Evolutionary conservation across 2,329 filamentous ascomycete genomes (phyloP).

Genomic region (Leptodontidium sp.): DNA sequence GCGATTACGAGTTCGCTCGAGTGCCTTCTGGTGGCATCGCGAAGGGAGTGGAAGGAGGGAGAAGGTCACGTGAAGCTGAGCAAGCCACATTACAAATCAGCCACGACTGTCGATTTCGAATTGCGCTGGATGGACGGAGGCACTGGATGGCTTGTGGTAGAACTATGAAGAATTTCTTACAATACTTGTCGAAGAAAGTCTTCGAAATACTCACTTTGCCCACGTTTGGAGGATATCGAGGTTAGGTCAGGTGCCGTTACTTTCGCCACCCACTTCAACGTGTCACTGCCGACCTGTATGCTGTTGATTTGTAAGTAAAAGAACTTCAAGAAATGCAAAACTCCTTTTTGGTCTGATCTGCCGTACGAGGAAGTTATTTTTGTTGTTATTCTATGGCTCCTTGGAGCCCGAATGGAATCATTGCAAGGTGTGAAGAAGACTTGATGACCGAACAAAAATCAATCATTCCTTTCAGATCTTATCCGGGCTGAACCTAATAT

Average conservation of each 20-base stretch:
- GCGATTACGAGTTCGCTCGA: constrained; percentile 32
- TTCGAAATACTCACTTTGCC: neutral
- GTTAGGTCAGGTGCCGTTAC: neutral
- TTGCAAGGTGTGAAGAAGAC: too few relatives aligned
- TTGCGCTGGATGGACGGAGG: neutral
- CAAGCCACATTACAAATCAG: constrained; percentile 46
- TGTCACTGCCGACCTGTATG: neutral
- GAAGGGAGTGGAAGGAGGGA: constrained; percentile 32
- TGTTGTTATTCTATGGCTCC: neutral
- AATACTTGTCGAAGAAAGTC: neutral
- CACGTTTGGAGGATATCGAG: neutral
- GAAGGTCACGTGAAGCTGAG: constrained; percentile 18
- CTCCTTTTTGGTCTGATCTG: neutral
- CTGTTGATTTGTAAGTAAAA: neutral
- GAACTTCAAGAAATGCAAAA: neutral
- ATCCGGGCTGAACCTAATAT: too few relatives aligned
- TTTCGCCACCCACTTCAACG: neutral
- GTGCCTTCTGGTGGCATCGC: constrained; percentile 35
- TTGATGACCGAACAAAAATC: too few relatives aligned
- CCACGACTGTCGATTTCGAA: constrained; percentile 45
- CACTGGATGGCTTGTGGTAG: too few relatives aligned
- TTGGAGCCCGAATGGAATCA: too few relatives aligned
- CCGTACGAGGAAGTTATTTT: neutral
- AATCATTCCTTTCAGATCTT: too few relatives aligned
- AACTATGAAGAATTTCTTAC: neutral